phyloP scores from a whole-genome alignment of 805 yeast species.

The Kuraishia molischiana region DNA sequence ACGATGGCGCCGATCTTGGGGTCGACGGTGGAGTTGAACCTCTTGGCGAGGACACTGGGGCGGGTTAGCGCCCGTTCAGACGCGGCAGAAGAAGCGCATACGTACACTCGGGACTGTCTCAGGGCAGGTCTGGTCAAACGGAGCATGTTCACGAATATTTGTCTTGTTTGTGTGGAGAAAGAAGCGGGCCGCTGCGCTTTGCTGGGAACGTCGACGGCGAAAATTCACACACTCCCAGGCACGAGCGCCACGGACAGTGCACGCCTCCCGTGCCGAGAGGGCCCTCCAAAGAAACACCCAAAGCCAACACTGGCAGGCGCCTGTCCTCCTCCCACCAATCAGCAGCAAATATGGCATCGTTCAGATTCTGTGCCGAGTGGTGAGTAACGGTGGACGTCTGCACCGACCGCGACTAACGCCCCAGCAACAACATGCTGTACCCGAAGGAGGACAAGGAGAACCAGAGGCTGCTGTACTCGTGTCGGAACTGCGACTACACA shows the following conservation, averaged over 20 bases:
- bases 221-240: no score
- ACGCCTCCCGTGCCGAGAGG: no score
- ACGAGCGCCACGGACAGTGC: no score
- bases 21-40: conserved; percentile 39
- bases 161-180: no score
- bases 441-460: conserved; percentile 89
- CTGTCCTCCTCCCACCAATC: no score
- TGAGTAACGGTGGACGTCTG: conserved; percentile 6
- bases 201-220: no score
- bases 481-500: conserved; percentile 90
- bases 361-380: conserved; percentile 91
- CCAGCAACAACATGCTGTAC: conserved; percentile 90
- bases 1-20: conserved; percentile 86
- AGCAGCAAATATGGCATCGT: conserved; percentile 93
- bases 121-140: conserved; percentile 1
- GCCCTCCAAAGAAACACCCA: no score
- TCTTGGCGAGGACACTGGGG: background rate
- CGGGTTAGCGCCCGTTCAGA: background rate
- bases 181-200: no score
- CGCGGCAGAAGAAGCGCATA: no score
- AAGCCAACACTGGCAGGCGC: no score
- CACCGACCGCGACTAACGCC: background rate
- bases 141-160: no score
- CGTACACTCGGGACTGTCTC: conserved; percentile 1
- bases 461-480: conserved; percentile 71